phyloP scores from a whole-genome alignment of 805 yeast genomes.

The Yamadazyma akitaensis region DNA sequence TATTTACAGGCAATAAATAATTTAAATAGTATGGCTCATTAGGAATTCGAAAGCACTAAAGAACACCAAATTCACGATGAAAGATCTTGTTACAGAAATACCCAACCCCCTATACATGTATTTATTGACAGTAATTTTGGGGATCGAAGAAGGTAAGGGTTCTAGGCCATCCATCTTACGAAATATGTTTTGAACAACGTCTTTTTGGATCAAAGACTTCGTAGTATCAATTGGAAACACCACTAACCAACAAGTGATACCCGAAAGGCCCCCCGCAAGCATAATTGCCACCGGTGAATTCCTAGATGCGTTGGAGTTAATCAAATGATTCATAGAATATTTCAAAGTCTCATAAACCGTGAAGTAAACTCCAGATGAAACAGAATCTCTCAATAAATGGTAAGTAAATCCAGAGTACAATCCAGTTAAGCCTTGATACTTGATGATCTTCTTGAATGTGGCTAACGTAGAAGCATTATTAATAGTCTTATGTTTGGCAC shows the following conservation, averaged over 20 bases:
- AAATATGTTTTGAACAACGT: constrained; percentile 65
- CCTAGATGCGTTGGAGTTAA: constrained; percentile 23
- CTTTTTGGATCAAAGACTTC: constrained; percentile 72
- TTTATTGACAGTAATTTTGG: constrained; percentile 33
- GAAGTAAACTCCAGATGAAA: constrained; percentile 72
- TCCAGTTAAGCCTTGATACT: constrained; percentile 58
- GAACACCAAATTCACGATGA: constrained; percentile 70
- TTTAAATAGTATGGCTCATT: constrained; percentile 51
- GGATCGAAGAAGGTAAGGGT: constrained; percentile 30
- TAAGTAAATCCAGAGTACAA: constrained; percentile 70
- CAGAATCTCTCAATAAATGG: constrained; percentile 65
- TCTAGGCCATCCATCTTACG: constrained; percentile 46
- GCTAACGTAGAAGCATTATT: constrained; percentile 39
- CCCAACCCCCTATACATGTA: constrained; percentile 75
- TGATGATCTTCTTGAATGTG: constrained; percentile 45
- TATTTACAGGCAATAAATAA: constrained; percentile 7
- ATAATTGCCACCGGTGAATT: constrained; percentile 31
- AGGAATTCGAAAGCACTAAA: constrained; percentile 68
- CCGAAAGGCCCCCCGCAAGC: constrained; percentile 77
- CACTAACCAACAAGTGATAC: constrained; percentile 68
- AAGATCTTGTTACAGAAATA: constrained; percentile 67
- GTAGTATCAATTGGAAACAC: constrained; percentile 82
- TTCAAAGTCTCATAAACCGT: constrained; percentile 74
- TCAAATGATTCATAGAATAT: constrained; percentile 36
- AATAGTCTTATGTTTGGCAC: constrained; percentile 3